A percentile compares a stretch with the other conserved stretches of the same genome.
phyloP scores from a whole-genome alignment of 768 basidiomycete species.

The Cystobasidiopsis lactophilus region DNA sequence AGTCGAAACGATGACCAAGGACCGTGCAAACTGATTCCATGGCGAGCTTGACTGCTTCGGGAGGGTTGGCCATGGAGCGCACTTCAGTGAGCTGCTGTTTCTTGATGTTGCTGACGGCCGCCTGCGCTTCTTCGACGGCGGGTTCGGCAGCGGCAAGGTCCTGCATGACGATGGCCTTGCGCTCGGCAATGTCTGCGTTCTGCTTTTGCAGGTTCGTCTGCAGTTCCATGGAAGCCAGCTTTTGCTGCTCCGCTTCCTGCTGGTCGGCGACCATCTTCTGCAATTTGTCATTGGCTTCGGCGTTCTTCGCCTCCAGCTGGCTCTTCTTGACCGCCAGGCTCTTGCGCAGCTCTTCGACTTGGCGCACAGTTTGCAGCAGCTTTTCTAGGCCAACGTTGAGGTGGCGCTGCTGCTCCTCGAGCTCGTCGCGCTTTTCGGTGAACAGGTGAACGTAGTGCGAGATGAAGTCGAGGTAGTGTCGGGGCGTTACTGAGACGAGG shows the following conservation, averaged over 20 bases:
- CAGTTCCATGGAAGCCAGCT: constrained; percentile 82
- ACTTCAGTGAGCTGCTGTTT: constrained; percentile 90
- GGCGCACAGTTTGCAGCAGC: constrained; percentile 77
- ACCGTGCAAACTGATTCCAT: constrained; percentile 98
- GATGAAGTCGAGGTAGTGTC: constrained; percentile 96
- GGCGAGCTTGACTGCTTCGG: constrained; percentile 86
- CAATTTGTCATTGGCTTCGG: constrained; percentile 89
- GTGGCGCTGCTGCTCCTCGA: constrained; percentile 96
- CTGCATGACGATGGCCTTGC: constrained; percentile 68
- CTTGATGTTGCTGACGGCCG: constrained; percentile 94
- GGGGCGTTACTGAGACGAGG: constrained; percentile 86
- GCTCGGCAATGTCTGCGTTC: constrained; percentile 68
- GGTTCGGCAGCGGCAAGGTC: constrained; percentile 96
- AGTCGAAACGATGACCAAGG: constrained; percentile 87
- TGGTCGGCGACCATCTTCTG: constrained; percentile 96
- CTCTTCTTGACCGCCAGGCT: constrained; percentile 83
- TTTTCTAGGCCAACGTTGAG: constrained; percentile 96
- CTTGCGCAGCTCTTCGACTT: constrained; percentile 86
- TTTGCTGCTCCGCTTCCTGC: constrained; percentile 97
- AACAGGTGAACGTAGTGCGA: constrained; percentile 89
- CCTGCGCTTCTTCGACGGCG: constrained; percentile 78
- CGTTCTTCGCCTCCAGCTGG: constrained; percentile 78
- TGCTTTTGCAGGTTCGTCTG: constrained; percentile 83
- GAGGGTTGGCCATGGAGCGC: constrained; percentile 91
- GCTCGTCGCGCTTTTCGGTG: constrained; percentile 85